phyloP scores from a whole-genome alignment of 805 yeast species.

The Kazachstania psychrophila region DNA sequence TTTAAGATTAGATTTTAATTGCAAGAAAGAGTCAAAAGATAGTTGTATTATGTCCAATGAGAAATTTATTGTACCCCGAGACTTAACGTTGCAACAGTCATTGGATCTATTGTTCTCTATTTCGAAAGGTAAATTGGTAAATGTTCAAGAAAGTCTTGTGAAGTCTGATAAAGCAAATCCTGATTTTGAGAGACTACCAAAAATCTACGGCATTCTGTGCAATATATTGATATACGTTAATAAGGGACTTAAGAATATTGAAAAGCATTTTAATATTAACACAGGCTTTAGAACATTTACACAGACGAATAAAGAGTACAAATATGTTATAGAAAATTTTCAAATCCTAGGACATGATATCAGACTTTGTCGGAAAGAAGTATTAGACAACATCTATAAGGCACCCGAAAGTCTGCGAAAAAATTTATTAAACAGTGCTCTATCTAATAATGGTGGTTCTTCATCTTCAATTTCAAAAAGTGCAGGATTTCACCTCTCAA shows the following conservation, averaged over 20 bases:
- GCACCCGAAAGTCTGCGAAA: slow-evolving; percentile 1
- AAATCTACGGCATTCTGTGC: slow-evolving; percentile 13
- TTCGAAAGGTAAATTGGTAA: slow-evolving; percentile 18
- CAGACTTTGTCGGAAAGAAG: slow-evolving; percentile 14
- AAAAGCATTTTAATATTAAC: slow-evolving; percentile 13
- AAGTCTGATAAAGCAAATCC: slow-evolving; percentile 4
- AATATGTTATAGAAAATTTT: slow-evolving; percentile 17
- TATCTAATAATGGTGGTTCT: neutral
- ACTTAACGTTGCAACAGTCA: slow-evolving; percentile 24
- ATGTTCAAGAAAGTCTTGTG: slow-evolving; percentile 9
- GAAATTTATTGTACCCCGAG: slow-evolving; percentile 23
- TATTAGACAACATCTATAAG: slow-evolving; percentile 1
- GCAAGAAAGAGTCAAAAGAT: too few species aligned
- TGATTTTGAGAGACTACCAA: slow-evolving; percentile 8
- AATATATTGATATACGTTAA: slow-evolving; percentile 17
- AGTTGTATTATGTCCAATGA: slow-evolving; percentile 18
- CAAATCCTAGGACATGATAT: slow-evolving; percentile 26
- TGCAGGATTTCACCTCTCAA: neutral
- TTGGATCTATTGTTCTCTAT: slow-evolving; percentile 24
- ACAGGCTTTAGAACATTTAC: slow-evolving; percentile 9
- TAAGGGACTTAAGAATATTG: slow-evolving; percentile 20
- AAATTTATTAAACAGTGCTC: neutral
- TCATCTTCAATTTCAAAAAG: neutral
- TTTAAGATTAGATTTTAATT: too few species aligned
- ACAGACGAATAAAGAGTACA: slow-evolving; percentile 10